These are phyloP conservation scores for Pseudoneurospora amorphoporcata DNA, from an alignment of 495 filamentous ascomycete genomes.

Conservation along the genomic window DNA sequence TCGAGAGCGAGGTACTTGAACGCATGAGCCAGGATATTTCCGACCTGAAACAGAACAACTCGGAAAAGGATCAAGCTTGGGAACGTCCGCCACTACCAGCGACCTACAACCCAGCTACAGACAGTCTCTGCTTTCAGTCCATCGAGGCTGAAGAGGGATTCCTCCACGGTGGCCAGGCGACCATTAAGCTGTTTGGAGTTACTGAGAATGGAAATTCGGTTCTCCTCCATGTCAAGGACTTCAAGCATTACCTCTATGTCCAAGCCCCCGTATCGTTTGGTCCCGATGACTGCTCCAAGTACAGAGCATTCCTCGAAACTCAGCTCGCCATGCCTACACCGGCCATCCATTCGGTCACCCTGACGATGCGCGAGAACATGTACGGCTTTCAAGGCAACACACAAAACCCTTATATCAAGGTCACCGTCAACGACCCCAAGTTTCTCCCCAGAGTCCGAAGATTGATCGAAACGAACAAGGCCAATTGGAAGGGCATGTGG, in stretches of 20 bases:
- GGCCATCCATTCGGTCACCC: constrained; percentile 53
- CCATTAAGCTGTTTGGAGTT: constrained; percentile 89
- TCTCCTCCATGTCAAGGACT: constrained; percentile 87
- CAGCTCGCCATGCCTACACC: constrained; percentile 55
- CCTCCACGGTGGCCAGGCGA: constrained; percentile 56
- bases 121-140: constrained; percentile 81
- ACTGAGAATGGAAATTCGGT: constrained; percentile 93
- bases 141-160: constrained; percentile 91
- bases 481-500: constrained; percentile 91
- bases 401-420: constrained; percentile 85
- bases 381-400: constrained; percentile 88
- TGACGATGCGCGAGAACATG: constrained; percentile 78
- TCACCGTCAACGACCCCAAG: constrained; percentile 82
- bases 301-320: constrained; percentile 64
- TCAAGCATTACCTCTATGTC: constrained; percentile 93
- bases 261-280: constrained; percentile 76
- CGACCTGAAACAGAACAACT: constrained; percentile 70
- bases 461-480: constrained; percentile 58
- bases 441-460: constrained; percentile 61
- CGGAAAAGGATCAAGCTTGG: constrained; percentile 94
- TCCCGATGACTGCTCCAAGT: constrained; percentile 63
- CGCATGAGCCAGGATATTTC: constrained; percentile 87
- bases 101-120: constrained; percentile 54
- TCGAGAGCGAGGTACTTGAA: constrained; percentile 89
- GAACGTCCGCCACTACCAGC: constrained; percentile 61